phyloP scores from a whole-genome alignment of 169 alveolate genomes.

The Sarcocystis neurona region DNA sequence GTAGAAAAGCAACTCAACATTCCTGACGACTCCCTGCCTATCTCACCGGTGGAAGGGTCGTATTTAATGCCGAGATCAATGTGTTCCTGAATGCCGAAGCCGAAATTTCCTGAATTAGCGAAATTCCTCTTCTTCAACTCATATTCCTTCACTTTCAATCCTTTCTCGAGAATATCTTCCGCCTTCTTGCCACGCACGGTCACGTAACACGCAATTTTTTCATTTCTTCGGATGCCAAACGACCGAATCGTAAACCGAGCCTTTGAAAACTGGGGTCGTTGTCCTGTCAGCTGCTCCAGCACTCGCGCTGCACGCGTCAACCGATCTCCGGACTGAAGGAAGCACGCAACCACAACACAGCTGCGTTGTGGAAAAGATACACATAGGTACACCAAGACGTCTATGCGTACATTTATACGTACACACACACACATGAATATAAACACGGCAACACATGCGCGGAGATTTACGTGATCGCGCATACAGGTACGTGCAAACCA shows the following conservation, averaged over 20 bases:
- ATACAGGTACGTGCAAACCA: too few relatives aligned
- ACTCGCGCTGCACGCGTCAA: conserved; percentile 99
- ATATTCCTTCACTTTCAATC: conserved; percentile 99
- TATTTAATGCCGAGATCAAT: conserved; percentile 99
- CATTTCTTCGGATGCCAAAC: conserved; percentile 98
- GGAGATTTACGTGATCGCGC: too few relatives aligned
- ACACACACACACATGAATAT: too few relatives aligned
- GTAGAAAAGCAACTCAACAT: too few relatives aligned
- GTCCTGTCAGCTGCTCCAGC: conserved; percentile 97
- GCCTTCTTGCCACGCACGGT: conserved; percentile 99
- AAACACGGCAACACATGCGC: too few relatives aligned
- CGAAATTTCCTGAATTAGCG: conserved; percentile 97
- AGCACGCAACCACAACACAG: neutral
- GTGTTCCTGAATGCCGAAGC: conserved; percentile 99
- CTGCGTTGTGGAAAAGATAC: conserved; percentile 6
- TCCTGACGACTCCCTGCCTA: too few relatives aligned
- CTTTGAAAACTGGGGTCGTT: conserved; percentile 97
- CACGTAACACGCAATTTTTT: conserved; percentile 97
- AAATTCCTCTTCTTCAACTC: conserved; percentile 96
- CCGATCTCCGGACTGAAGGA: conserved; percentile 96
- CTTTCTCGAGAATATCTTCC: conserved; percentile 97
- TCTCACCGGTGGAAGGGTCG: conserved; percentile 97
- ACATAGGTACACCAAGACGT: neutral
- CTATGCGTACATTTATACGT: neutral
- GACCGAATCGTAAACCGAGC: conserved; percentile 96